Percentiles rank a stretch among this genome's conserved stretches.
Evolutionary conservation across 1,284 basidiomycete species (phyloP).

Genomic region (Fomitopsis palustris): DNA sequence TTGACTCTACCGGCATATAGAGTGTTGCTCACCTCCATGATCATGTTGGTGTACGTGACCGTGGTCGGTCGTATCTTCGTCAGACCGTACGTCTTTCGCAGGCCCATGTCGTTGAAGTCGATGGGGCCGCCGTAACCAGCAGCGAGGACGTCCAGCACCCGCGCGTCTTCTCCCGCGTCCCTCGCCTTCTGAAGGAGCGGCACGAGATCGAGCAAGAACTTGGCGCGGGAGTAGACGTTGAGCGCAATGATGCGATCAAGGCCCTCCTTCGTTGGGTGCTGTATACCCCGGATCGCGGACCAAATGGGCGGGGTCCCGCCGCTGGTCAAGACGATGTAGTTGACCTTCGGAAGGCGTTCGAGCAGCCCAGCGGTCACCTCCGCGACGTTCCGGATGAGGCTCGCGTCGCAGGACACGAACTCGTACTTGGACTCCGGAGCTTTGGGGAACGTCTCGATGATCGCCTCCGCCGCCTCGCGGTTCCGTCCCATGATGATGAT

Average conservation of each 20-base stretch:
- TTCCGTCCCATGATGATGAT: slow-evolving; percentile 35
- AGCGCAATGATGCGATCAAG: slow-evolving; percentile 23
- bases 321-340: slow-evolving; percentile 21
- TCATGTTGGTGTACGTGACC: slow-evolving; percentile 31
- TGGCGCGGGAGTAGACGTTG: slow-evolving; percentile 28
- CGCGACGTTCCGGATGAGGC: slow-evolving; percentile 32
- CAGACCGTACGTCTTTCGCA: slow-evolving; percentile 29
- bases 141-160: slow-evolving; percentile 20
- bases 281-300: slow-evolving; percentile 26
- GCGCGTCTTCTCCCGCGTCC: slow-evolving; percentile 25
- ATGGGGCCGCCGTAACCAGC: slow-evolving; percentile 20
- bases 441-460: slow-evolving; percentile 32
- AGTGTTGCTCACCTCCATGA: slow-evolving; percentile 27
- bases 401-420: slow-evolving; percentile 35
- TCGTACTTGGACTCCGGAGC: slow-evolving; percentile 26
- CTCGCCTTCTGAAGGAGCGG: slow-evolving; percentile 21
- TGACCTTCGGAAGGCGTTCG: slow-evolving; percentile 27
- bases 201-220: slow-evolving; percentile 25
- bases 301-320: slow-evolving; percentile 25
- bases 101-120: slow-evolving; percentile 29
- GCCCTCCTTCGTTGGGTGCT: slow-evolving; percentile 16
- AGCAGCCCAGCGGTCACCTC: slow-evolving; percentile 22
- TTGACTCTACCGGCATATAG: neutral
- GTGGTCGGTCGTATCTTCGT: slow-evolving; percentile 17
- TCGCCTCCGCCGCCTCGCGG: slow-evolving; percentile 30